A percentile compares a stretch with the other conserved stretches of the same genome.
Evolutionary conservation across 2,329 filamentous ascomycete species (phyloP).

Genomic region (Colletotrichum costaricense): DNA sequence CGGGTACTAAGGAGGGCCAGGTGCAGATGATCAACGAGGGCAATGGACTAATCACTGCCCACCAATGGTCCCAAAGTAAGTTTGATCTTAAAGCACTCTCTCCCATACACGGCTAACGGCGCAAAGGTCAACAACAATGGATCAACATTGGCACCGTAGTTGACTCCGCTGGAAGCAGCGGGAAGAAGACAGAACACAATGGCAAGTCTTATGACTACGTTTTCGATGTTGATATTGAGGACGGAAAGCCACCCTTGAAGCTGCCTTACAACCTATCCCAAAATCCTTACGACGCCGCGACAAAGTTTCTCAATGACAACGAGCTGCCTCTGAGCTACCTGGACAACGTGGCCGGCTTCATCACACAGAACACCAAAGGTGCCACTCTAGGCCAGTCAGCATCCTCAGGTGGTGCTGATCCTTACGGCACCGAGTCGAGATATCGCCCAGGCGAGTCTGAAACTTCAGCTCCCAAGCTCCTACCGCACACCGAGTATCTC

Average conservation of each 20-base stretch:
- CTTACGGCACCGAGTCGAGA: conserved; percentile 81
- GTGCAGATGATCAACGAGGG: conserved; percentile 89
- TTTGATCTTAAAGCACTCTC: conserved; percentile 32
- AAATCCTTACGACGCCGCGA: conserved; percentile 91
- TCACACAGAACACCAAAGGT: conserved; percentile 88
- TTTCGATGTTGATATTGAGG: conserved; percentile 96
- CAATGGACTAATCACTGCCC: conserved; percentile 85
- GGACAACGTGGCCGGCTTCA: conserved; percentile 93
- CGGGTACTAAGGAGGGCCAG: conserved; percentile 95
- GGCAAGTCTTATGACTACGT: conserved; percentile 96
- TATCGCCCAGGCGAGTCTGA: conserved; percentile 85
- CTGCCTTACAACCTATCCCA: conserved; percentile 94
- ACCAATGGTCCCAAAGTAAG: conserved; percentile 80
- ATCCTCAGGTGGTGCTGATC: conserved; percentile 65
- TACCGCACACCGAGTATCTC: conserved; percentile 85
- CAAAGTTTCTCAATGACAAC: conserved; percentile 90
- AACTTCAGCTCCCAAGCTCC: conserved; percentile 68
- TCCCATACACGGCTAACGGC: conserved; percentile 36
- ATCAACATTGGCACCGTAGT: conserved; percentile 94
- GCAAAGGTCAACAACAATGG: conserved; percentile 75
- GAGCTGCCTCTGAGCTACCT: conserved; percentile 88
- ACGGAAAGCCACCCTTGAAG: conserved; percentile 91
- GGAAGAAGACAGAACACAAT: conserved; percentile 79
- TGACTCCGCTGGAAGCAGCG: conserved; percentile 85
- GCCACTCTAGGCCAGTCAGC: conserved; percentile 78